Evolutionary conservation across 441 rosid species (phyloP).

Genomic region (Gossypium aridum): DNA sequence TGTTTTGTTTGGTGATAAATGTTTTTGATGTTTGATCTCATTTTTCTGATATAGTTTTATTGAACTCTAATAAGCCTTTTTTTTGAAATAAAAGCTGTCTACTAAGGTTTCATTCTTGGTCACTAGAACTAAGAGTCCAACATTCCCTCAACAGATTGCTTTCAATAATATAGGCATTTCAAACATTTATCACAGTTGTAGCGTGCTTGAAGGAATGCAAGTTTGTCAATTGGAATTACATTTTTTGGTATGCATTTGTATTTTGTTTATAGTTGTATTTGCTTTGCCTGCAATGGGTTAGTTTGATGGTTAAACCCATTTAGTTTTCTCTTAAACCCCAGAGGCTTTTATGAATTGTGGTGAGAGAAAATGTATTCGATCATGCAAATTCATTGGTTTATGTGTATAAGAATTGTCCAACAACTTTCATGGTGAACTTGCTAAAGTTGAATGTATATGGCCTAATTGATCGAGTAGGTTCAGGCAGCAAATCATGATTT

Average conservation of each 20-base stretch:
- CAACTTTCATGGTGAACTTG: background rate
- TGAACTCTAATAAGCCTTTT: background rate
- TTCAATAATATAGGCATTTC: background rate
- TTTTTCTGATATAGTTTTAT: background rate
- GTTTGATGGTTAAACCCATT: background rate
- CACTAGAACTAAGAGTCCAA: background rate
- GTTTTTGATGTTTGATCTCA: background rate
- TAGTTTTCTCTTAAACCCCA: background rate
- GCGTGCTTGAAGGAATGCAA: background rate
- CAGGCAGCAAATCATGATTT: background rate
- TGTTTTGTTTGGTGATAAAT: constrained; percentile 11
- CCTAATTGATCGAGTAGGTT: constrained; percentile 8
- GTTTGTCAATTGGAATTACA: background rate
- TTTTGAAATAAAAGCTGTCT: background rate
- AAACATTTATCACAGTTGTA: background rate
- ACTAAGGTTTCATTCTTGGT: background rate
- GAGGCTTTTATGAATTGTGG: background rate
- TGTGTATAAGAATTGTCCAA: background rate
- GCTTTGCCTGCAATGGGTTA: background rate
- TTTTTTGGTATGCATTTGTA: background rate
- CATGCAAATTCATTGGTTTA: background rate
- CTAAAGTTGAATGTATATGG: background rate
- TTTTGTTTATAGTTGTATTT: background rate
- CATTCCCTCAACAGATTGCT: background rate
- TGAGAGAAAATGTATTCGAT: background rate